Evolutionary conservation across 306 rosid genomes (phyloP), one percentile per base, ranked within the genome.

Genomic region (Cotoneaster glaucophyllus): DNA sequence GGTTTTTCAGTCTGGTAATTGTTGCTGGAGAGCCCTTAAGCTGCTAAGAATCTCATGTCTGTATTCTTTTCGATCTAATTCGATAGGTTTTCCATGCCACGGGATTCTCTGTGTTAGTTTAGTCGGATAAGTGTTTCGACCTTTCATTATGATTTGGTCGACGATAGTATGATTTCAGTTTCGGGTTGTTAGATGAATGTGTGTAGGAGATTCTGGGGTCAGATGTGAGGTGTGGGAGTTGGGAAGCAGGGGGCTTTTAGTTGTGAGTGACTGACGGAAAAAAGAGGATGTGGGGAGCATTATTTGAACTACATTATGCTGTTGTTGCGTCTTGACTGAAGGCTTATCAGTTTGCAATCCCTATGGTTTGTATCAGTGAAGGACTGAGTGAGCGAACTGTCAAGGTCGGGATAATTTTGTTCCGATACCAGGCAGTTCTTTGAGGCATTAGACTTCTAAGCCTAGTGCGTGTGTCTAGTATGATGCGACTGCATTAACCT

Each of bases 21-120:
- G 54, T 48, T 48, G 54, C 62, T 87, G 90, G 88, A 85, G 76
- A 74, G 90, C 45, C 1, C 6, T 21, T 21, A 13, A 22, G 52
- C 67, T 58, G 18, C 56, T 39, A 21, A 73, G 11, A 39, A 34
- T 41, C 68, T 53, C 13, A 6, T 25, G 19, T 15, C 21, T 0
- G 13, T 28, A 4, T 62, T 44, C 15, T 37, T 66, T 66, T 66
- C 8, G 1, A 21, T 66, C 15, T 29, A 28, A 6, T 63, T 17
- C 32, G 67, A 29, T 63, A 3, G 43, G 41, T 29, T 63, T 45
- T 66, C 12, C 6, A 2, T 34, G 50, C 2, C n/a, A 66, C 18
- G 11, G 29, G 48, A 65, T 65, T 65, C 15, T 34, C 70, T 2
- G 0, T 4, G 11, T 32, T 15, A 22, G 2, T 8, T 8, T 19